A percentile compares a stretch with the other conserved stretches of the same genome.
Evolutionary conservation across 441 rosid genomes (phyloP).

Genomic region (Erodium trifolium): DNA sequence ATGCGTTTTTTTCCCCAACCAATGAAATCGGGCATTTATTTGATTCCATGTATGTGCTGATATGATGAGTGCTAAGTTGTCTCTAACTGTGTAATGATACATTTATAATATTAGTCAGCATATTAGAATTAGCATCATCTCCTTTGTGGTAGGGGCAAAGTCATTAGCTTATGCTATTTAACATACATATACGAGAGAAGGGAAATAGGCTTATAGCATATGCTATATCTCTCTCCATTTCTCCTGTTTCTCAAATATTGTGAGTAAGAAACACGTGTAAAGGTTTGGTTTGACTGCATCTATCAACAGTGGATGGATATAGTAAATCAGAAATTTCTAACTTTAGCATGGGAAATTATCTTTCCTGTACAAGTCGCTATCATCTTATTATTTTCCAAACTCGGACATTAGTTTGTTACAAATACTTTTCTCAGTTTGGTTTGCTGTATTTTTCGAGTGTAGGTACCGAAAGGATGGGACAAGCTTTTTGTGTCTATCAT

Average conservation of each 20-base stretch:
- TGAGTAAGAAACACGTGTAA: neutral
- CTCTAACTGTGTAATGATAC: neutral
- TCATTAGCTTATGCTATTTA: neutral
- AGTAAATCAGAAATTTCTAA: neutral
- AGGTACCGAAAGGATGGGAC: slow-evolving; percentile 80
- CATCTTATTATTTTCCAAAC: slow-evolving; percentile 1
- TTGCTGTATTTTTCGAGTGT: slow-evolving; percentile 1
- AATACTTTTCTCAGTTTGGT: neutral
- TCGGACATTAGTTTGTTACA: neutral
- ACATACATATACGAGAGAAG: neutral
- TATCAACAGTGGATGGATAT: neutral
- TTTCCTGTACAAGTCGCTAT: neutral
- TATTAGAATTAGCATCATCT: neutral
- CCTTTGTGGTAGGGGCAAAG: neutral
- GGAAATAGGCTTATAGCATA: neutral
- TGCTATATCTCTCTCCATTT: neutral
- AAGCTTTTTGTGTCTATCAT: slow-evolving; percentile 41
- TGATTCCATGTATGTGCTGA: neutral
- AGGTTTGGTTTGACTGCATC: neutral
- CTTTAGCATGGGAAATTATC: neutral
- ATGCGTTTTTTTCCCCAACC: neutral
- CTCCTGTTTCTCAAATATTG: neutral
- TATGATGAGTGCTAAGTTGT: neutral
- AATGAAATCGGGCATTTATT: neutral
- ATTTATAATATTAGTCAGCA: neutral